Evolutionary conservation across 768 basidiomycete species (phyloP), one percentile per base, ranked within the genome.

Genomic region (Agaricus subrufescens): DNA sequence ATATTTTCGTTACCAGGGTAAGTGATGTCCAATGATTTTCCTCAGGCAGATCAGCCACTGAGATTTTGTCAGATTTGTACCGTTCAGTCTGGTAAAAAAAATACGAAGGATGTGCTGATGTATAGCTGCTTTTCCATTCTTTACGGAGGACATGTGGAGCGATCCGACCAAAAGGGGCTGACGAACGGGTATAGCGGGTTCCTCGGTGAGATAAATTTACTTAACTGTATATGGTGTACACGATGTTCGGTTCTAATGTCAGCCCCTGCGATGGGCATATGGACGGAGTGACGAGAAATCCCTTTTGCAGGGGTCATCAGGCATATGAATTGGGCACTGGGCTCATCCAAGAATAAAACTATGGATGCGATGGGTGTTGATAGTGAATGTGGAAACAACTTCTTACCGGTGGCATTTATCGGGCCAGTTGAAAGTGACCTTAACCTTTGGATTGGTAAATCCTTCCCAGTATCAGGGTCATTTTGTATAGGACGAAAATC

Each of bases 1-100:
- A 31, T 9, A 29, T 30, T 23, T n/a, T 54, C 11, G 53, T 54
- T 54, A 27, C 46, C 23, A 54, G 46, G 53, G 44, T 29, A 37
- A 54, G 27, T 54, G 46, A 47, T 54, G 19, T 53, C 52, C 12
- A 29, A 53, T 46, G 52, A 53, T 53, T 34, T 46, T 53, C 51
- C 40, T 42, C 19, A 15, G 40, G 5, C 40, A 42, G 3, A 19
- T 15, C 5, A 19, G 40, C 2, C 12, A 9, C 12, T 42, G 40
- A 7, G 40, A 42, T 42, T 34, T 34, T 34, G 34, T 19, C 40
- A 15, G 12, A 42, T 1, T 42, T 42, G 40, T 14, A 19, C 6
- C 10, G 1, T 47, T 26, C 45, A 26, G 45, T 10, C 11, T 27
- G 19, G 19, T 19, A 19, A 19, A 19, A 19, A 19, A 19, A 19